Evolutionary conservation across 768 basidiomycete genomes (phyloP).

Genomic region (Harrya chromipes): DNA sequence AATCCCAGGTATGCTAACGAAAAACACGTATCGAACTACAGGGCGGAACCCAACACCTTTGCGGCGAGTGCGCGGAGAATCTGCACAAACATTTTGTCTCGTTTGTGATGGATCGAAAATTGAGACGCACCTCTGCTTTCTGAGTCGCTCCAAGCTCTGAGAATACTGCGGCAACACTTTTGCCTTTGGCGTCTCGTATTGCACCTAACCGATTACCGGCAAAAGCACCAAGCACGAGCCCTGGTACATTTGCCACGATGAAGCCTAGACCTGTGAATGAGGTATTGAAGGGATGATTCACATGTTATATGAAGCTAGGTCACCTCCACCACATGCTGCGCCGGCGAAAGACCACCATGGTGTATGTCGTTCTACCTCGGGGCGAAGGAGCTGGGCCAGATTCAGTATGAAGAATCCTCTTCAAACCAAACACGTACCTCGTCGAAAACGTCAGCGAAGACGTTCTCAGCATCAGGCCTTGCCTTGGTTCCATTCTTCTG

Average conservation of each 20-base stretch:
- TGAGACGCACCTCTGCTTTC: conserved; percentile 75
- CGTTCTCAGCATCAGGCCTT: conserved; percentile 72
- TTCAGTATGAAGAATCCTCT: neutral
- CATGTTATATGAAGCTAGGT: conserved; percentile 19
- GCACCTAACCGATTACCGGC: conserved; percentile 92
- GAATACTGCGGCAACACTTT: conserved; percentile 90
- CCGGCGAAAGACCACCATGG: conserved; percentile 79
- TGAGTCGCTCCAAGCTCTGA: conserved; percentile 67
- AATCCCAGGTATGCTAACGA: conserved; percentile 5
- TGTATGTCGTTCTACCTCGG: conserved; percentile 69
- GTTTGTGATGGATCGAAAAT: neutral
- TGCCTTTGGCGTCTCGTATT: conserved; percentile 90
- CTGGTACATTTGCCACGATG: conserved; percentile 77
- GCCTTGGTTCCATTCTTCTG: conserved; percentile 35
- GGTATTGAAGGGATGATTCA: conserved; percentile 31
- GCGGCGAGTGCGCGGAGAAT: conserved; percentile 77
- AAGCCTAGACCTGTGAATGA: conserved; percentile 32
- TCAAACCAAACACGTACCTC: conserved; percentile 51
- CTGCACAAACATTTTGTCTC: conserved; percentile 35
- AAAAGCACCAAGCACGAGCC: conserved; percentile 79
- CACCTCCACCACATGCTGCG: conserved; percentile 62
- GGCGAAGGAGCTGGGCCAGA: conserved; percentile 62
- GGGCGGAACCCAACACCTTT: conserved; percentile 75
- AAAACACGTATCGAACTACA: conserved; percentile 16
- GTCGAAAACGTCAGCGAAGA: conserved; percentile 90